Conservation (phyloP, 139 green algal genomes). For the Chlorella sorokiniana region DNA sequence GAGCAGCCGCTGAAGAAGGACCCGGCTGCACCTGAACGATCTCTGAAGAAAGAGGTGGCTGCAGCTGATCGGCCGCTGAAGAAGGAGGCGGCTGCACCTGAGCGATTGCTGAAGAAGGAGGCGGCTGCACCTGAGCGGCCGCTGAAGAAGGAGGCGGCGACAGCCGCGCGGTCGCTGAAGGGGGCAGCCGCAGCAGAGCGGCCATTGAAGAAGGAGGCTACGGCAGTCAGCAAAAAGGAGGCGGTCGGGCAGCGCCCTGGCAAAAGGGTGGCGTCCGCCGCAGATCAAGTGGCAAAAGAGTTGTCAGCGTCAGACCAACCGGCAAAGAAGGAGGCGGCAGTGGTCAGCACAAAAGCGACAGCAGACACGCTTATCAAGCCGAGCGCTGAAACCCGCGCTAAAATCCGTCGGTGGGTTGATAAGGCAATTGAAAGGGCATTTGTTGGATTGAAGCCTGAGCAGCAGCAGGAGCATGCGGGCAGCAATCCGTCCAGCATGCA, state of each 20-base stretch:
- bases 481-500: conserved; percentile 33
- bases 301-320: background rate
- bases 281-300: too few relatives aligned
- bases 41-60: too few relatives aligned
- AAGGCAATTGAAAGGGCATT: too few relatives aligned
- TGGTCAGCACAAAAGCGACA: conserved; percentile 1
- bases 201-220: background rate
- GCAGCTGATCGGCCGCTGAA: background rate
- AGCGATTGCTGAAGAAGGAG: background rate
- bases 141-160: background rate
- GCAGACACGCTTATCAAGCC: background rate
- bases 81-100: background rate
- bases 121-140: background rate
- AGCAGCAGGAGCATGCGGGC: conserved; percentile 25
- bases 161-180: background rate
- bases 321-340: background rate
- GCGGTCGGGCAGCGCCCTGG: too few relatives aligned
- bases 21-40: background rate
- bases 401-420: too few relatives aligned
- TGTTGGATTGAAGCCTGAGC: conserved; percentile 11
- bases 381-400: background rate
- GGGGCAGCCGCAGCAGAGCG: background rate
- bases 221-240: background rate
- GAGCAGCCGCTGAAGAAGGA: too few relatives aligned
- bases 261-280: too few relatives aligned